phyloP scores from a whole-genome alignment of 1,139 yeast genomes.

The Candida pseudocylindracea region DNA sequence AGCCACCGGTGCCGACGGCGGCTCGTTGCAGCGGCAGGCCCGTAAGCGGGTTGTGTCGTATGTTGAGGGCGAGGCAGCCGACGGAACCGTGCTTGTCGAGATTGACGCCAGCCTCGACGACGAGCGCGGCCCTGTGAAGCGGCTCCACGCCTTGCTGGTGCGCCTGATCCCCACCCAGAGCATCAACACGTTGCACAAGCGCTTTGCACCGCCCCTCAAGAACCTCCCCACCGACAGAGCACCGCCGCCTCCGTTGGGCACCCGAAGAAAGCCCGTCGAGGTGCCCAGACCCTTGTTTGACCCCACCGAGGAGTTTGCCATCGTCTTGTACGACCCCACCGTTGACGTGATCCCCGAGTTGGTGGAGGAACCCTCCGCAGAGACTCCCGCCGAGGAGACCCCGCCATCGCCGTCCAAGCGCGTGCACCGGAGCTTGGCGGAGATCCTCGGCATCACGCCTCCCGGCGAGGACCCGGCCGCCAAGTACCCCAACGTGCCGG shows the following conservation, averaged over 20 bases:
- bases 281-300: slow-evolving; percentile 87
- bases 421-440: slow-evolving; percentile 50
- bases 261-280: slow-evolving; percentile 39
- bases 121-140: too few relatives aligned
- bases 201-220: too few relatives aligned
- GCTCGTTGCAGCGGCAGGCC: too few relatives aligned
- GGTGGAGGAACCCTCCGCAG: slow-evolving; percentile 6
- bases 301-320: slow-evolving; percentile 84
- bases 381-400: slow-evolving; percentile 4
- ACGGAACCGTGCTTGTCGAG: too few relatives aligned
- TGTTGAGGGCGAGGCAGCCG: too few relatives aligned
- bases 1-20: too few relatives aligned
- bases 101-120: too few relatives aligned
- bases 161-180: too few relatives aligned
- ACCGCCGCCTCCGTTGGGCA: slow-evolving; percentile 61
- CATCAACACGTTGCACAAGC: too few relatives aligned
- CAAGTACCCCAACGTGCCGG: slow-evolving; percentile 71
- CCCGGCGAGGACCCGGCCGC: slow-evolving; percentile 11
- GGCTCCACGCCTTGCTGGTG: too few relatives aligned
- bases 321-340: slow-evolving; percentile 88
- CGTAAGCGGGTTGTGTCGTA: too few relatives aligned
- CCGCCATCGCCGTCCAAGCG: slow-evolving; percentile 11
- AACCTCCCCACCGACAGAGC: slow-evolving; percentile 12
- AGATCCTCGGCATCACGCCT: slow-evolving; percentile 50
- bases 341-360: slow-evolving; percentile 42